These are phyloP conservation scores for Yamadazyma taylorii DNA, from an alignment of 1,139 yeast species.

Conservation along the genomic window DNA sequence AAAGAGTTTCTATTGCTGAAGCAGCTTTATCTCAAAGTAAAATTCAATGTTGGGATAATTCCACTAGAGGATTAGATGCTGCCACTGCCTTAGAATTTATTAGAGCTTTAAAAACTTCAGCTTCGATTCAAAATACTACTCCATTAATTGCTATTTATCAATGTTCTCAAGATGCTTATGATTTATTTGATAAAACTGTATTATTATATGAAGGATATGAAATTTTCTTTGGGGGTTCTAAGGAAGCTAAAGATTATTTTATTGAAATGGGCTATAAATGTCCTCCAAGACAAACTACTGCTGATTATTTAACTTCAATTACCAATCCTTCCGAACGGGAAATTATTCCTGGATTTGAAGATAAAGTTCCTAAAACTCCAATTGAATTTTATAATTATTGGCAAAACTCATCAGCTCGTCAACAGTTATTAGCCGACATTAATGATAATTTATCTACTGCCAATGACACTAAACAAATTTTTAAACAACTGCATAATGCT, in stretches of 20 bases:
- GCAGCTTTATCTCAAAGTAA: constrained; percentile 39
- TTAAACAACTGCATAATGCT: constrained; percentile 40
- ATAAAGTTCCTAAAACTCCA: constrained; percentile 65
- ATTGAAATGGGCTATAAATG: constrained; percentile 54
- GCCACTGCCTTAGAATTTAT: constrained; percentile 70
- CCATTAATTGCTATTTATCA: constrained; percentile 65
- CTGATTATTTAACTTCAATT: constrained; percentile 66
- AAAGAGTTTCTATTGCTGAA: constrained; percentile 48
- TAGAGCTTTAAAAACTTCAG: constrained; percentile 60
- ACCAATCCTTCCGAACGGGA: constrained; percentile 54
- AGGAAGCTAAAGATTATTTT: constrained; percentile 44
- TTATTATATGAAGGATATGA: constrained; percentile 79
- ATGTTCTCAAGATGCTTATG: constrained; percentile 64
- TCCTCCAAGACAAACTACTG: constrained; percentile 76
- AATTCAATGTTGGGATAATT: constrained; percentile 70
- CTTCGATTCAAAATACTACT: constrained; percentile 54
- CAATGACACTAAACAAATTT: constrained; percentile 20
- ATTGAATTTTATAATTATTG: constrained; percentile 67
- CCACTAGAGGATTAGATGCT: constrained; percentile 79
- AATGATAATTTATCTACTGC: constrained; percentile 27
- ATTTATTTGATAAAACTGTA: constrained; percentile 71
- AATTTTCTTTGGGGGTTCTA: constrained; percentile 67
- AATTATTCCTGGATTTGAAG: constrained; percentile 53
- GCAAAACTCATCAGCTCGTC: constrained; percentile 55
- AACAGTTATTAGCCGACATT: constrained; percentile 28